These are phyloP conservation scores for Parascedosporium putredinis DNA, from an alignment of 2,329 filamentous ascomycete species.

Conservation along the genomic window DNA sequence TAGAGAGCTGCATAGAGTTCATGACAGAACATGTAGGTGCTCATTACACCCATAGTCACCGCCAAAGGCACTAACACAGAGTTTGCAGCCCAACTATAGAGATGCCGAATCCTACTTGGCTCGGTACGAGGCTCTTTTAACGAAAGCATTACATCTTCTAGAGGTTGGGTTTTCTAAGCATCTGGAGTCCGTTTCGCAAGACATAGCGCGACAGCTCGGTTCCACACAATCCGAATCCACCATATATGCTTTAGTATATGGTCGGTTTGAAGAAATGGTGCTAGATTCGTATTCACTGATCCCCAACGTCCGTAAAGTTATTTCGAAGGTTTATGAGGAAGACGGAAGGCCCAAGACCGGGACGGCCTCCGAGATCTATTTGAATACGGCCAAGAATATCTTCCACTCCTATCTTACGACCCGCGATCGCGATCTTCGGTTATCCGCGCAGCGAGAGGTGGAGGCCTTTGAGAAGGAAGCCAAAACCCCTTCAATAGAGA, in stretches of 20 bases:
- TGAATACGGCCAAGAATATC: slow-evolving; percentile 42
- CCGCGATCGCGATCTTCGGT: slow-evolving; percentile 42
- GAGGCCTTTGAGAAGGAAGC: slow-evolving; percentile 43
- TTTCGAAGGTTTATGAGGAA: slow-evolving; percentile 40
- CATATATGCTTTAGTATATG: slow-evolving; percentile 48
- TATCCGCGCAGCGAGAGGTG: slow-evolving; percentile 41
- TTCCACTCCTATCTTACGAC: slow-evolving; percentile 42
- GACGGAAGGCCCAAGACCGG: slow-evolving; percentile 33
- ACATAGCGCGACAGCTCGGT: slow-evolving; percentile 43
- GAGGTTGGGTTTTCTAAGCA: slow-evolving; percentile 45
- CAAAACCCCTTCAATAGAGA: slow-evolving; percentile 39
- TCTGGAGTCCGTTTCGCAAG: slow-evolving; percentile 41
- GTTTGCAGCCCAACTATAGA: slow-evolving; percentile 60
- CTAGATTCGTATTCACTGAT: slow-evolving; percentile 45
- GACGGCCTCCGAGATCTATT: slow-evolving; percentile 40
- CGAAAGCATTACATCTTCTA: slow-evolving; percentile 51
- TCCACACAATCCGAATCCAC: slow-evolving; percentile 49
- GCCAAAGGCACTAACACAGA: neutral
- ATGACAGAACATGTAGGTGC: slow-evolving; percentile 71
- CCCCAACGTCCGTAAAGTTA: slow-evolving; percentile 43
- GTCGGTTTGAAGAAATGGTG: slow-evolving; percentile 48
- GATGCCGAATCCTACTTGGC: slow-evolving; percentile 83
- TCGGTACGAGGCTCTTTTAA: slow-evolving; percentile 72
- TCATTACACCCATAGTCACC: too few relatives aligned
- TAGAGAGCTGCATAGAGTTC: slow-evolving; percentile 86